Conservation (phyloP, 345 rosid species). For the Erodium maritimum region DNA sequence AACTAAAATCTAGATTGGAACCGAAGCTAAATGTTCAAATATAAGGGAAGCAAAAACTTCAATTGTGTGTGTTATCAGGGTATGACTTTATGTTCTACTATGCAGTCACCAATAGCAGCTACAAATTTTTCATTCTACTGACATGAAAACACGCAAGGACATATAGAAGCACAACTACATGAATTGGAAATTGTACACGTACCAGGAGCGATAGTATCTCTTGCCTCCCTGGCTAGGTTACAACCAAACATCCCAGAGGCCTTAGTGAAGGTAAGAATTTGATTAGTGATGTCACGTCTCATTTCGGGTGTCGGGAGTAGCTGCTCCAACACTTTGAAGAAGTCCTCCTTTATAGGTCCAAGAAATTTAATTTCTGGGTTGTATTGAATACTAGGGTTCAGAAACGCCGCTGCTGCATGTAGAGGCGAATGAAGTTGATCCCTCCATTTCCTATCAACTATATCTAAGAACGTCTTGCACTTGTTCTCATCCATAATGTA, state of each 20-base stretch:
- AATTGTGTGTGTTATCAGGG: no score
- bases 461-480: slow-evolving; percentile 65
- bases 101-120: no score
- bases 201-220: slow-evolving; percentile 73
- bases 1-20: no score
- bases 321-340: slow-evolving; percentile 72
- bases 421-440: slow-evolving; percentile 76
- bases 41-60: no score
- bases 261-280: slow-evolving; percentile 57
- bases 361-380: slow-evolving; percentile 70
- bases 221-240: slow-evolving; percentile 70
- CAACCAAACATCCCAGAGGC: slow-evolving; percentile 79
- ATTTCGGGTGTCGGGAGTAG: slow-evolving; percentile 79
- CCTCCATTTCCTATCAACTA: slow-evolving; percentile 69
- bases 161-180: slow-evolving; percentile 5
- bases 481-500: slow-evolving; percentile 81
- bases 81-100: no score
- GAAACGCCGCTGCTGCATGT: slow-evolving; percentile 76
- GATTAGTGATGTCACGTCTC: slow-evolving; percentile 71
- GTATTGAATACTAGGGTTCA: slow-evolving; percentile 77
- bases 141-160: no score
- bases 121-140: no score
- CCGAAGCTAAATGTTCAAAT: no score
- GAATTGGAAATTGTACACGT: slow-evolving; percentile 7
- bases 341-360: slow-evolving; percentile 62